phyloP scores from a whole-genome alignment of 139 green algal species.

The Chlamydomonas asymmetrica region DNA sequence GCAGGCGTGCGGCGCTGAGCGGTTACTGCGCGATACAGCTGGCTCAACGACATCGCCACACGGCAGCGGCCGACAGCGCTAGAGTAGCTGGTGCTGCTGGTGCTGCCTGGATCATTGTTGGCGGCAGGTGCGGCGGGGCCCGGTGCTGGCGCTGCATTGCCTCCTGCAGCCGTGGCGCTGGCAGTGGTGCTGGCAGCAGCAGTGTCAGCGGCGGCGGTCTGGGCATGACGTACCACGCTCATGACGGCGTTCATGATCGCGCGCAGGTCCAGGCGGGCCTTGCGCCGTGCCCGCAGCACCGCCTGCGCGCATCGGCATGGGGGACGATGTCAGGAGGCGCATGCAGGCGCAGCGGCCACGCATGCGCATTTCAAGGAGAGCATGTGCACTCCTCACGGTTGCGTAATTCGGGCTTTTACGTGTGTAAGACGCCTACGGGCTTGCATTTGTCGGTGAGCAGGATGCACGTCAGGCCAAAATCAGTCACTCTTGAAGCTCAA shows the following conservation, averaged over 20 bases:
- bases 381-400: no score
- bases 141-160: no score
- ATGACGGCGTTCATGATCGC: slow-evolving; percentile 20
- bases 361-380: no score
- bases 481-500: no score
- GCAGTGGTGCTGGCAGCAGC: background rate
- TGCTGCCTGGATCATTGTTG: background rate
- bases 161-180: background rate
- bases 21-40: background rate
- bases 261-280: slow-evolving; percentile 16
- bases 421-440: no score
- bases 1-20: background rate
- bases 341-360: no score
- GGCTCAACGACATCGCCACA: no score
- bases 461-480: no score
- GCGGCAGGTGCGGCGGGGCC: background rate
- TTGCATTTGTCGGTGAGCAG: no score
- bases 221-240: background rate
- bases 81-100: background rate
- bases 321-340: no score
- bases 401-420: no score
- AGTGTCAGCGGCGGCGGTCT: background rate
- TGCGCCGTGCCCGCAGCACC: slow-evolving; percentile 16
- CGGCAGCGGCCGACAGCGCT: background rate
- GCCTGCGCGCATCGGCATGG: no score